phyloP scores from a whole-genome alignment of 2,329 filamentous ascomycete species.

The Ophiostoma sp. region DNA sequence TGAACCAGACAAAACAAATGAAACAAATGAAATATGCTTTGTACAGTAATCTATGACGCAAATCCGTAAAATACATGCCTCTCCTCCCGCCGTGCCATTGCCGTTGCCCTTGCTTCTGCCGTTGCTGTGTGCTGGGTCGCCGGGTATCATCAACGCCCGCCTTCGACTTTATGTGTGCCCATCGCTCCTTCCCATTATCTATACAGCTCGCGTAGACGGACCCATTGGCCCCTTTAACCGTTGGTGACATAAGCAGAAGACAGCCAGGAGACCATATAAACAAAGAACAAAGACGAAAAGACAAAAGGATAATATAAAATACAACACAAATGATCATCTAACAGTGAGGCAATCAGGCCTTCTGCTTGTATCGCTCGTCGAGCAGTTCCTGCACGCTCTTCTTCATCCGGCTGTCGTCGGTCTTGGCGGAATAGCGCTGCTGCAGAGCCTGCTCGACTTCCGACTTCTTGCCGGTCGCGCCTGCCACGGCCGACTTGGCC shows the following conservation, averaged over 20 bases:
- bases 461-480: constrained; percentile 29
- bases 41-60: constrained; percentile 16
- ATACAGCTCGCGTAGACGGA: constrained; percentile 15
- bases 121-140: neutral
- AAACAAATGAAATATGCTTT: constrained; percentile 18
- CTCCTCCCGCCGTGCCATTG: neutral
- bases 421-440: constrained; percentile 48
- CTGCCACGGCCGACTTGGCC: constrained; percentile 7
- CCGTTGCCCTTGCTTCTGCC: neutral
- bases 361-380: constrained; percentile 48
- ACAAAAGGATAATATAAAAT: neutral
- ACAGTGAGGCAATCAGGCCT: constrained; percentile 4
- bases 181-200: constrained; percentile 3
- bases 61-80: constrained; percentile 18
- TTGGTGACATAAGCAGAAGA: neutral
- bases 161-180: neutral
- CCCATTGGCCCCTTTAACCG: neutral
- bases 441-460: constrained; percentile 47
- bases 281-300: neutral
- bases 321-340: neutral
- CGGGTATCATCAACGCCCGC: neutral
- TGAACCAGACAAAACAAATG: neutral
- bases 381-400: constrained; percentile 51
- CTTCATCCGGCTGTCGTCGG: constrained; percentile 36
- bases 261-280: neutral